Conservation (phyloP, 2,329 filamentous ascomycete species). For the Emericellopsis atlantica region DNA sequence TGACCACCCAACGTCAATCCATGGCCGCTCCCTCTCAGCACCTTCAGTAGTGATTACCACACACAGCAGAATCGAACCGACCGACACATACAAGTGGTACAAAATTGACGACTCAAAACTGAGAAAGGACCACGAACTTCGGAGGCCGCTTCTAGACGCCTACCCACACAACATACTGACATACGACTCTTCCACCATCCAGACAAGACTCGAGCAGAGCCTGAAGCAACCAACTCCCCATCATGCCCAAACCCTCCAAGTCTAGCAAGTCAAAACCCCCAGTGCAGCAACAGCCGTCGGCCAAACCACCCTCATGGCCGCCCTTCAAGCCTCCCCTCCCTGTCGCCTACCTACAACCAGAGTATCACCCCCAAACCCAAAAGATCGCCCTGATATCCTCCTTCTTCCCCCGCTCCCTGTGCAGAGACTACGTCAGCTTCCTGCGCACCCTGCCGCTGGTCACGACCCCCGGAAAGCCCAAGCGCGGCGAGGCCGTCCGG, state of each 20-base stretch:
- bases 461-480: constrained; percentile 69
- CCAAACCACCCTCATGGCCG: constrained; percentile 47
- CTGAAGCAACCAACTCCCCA: neutral
- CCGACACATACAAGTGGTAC: too few species aligned
- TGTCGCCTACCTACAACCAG: constrained; percentile 47
- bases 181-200: neutral
- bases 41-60: too few species aligned
- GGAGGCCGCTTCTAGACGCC: too few species aligned
- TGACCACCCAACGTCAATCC: too few species aligned
- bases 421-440: constrained; percentile 64
- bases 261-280: constrained; percentile 8
- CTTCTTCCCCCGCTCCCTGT: constrained; percentile 64
- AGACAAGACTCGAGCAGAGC: neutral
- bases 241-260: constrained; percentile 19
- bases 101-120: too few species aligned
- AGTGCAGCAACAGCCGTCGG: neutral
- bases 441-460: constrained; percentile 55
- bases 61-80: too few species aligned
- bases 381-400: constrained; percentile 64
- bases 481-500: constrained; percentile 66
- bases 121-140: too few species aligned
- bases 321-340: constrained; percentile 57
- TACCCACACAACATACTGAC: too few species aligned
- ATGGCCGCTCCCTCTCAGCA: too few species aligned
- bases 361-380: constrained; percentile 31